Base-by-base conservation (phyloP, 1,284 basidiomycete species). In the Tylopilus sp. region DNA sequence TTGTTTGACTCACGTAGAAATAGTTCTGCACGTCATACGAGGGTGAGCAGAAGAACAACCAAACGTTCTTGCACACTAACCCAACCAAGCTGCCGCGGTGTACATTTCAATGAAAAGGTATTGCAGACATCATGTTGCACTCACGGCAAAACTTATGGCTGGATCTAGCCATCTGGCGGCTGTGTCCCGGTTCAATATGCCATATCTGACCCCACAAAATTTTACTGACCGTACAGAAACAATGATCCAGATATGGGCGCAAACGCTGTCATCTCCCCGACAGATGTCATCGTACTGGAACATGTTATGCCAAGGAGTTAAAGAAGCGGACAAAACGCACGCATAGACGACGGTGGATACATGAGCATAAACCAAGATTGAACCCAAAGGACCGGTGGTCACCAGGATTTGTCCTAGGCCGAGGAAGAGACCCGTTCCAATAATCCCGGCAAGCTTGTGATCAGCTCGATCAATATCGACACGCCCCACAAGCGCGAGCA, bases 341-440 rank as follows among this genome's bases (percentile, higher is more conserved):
- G 81, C 71, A 63, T 84, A 86, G 13, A 81, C 77, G 26, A 83
- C 78, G 2, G 79, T 77, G 29, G 78, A 81, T 28, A 85, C 79
- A 46, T 85, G 67, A 0, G 65, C 63, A 58, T 84, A 86, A 9
- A 79, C 81, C 39, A 86, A 70, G 49, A 84, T 71, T 30, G 82
- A 81, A 49, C 78, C 85, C 38, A 77, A 65, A 37, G 79, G 85
- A 13, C 85, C 84, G 47, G 79, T 78, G 12, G 60, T 66, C 12
- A 64, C 59, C 13, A 86, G 71, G 4, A 82, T 75, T 46, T 75
- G 71, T 18, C 90, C 91, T 12, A 86, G 84, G 54, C 89, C 89
- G 36, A 93, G 74, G 73, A 94, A 93, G 18, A 91, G 74, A 63
- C 88, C 89, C 1, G 87, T 90, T 37, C 85, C 85, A 52, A 87